phyloP scores from a whole-genome alignment of 108 stramenopile species.

The Cylindrotheca fusiformis region DNA sequence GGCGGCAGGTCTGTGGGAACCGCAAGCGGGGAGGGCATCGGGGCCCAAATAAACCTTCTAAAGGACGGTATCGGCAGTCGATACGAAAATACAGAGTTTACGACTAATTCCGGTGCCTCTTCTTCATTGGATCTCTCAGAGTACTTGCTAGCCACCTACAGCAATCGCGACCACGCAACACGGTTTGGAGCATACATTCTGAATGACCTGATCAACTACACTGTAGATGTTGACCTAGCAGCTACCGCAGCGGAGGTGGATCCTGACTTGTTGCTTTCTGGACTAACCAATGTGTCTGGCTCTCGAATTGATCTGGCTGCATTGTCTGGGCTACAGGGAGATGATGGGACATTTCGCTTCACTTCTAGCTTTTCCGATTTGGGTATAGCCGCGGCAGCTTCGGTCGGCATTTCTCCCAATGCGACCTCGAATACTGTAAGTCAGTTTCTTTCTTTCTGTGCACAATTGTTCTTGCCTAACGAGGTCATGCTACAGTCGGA shows the following conservation, averaged over 20 bases:
- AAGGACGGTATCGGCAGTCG: background rate
- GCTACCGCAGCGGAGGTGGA: background rate
- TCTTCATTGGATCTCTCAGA: slow-evolving; percentile 20
- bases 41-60: background rate
- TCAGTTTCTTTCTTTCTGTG: too few relatives aligned
- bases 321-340: background rate
- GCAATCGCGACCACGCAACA: slow-evolving; percentile 8
- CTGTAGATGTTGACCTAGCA: background rate
- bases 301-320: background rate
- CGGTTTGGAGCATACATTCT: slow-evolving; percentile 25
- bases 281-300: too few relatives aligned
- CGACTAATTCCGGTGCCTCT: background rate
- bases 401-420: background rate
- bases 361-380: background rate
- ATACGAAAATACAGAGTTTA: background rate
- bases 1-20: background rate
- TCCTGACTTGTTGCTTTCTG: too few relatives aligned
- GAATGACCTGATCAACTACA: slow-evolving; percentile 14
- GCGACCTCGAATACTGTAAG: background rate
- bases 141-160: slow-evolving; percentile 17
- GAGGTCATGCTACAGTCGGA: background rate
- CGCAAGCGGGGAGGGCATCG: background rate
- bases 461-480: too few relatives aligned
- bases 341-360: background rate
- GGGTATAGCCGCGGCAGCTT: background rate